Base-by-base conservation (phyloP, 176 grass and related monocot genomes). In the Oryza nivara region DNA sequence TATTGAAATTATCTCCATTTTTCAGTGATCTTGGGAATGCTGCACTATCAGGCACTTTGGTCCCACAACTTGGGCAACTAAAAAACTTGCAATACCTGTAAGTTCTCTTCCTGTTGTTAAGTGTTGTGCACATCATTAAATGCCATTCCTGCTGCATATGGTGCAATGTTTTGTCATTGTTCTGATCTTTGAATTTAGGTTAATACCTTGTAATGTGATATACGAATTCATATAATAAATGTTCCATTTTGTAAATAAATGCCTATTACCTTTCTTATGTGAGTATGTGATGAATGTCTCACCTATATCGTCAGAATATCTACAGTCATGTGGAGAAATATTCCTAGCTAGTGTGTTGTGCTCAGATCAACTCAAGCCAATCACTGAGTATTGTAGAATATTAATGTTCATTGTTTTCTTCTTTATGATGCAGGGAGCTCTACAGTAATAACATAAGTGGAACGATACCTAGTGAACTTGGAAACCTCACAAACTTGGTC, bases 11-110 rank as follows among this genome's bases (percentile, higher is more conserved):
- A 65, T 75, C 82, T 25, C 23, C 23, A 38, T 84, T 47, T 90
- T 69, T 64, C 83, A 97, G 95, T 69, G 95, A 97, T 97, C 95
- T 97, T 89, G 95, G 95, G 81, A 97, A 97, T 91, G 95, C 95
- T 72, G 90, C 87, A 26, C 67, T 97, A 67, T 97, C 92, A 83
- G 95, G 95, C 88, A 92, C 90, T 61, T 87, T 97, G 76, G 95
- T 97, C 15, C 84, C 92, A 1, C 90, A 94, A 78, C 92, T 97
- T 80, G 95, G 95, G n/a, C 92, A 94, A 79, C 92, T 97, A 12
- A 94, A 92, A 88, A 97, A 97, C 86, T 86, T 97, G 74, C 95
- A 97, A 56, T 97, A 97, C 84, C 80, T 94, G 95, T 97, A 91
- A 92, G 95, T 91, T 88, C 43, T 72, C 34, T 77, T 73, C n/a